phyloP scores from a whole-genome alignment of 2,329 filamentous ascomycete genomes.

The Achaetomium macrosporum region DNA sequence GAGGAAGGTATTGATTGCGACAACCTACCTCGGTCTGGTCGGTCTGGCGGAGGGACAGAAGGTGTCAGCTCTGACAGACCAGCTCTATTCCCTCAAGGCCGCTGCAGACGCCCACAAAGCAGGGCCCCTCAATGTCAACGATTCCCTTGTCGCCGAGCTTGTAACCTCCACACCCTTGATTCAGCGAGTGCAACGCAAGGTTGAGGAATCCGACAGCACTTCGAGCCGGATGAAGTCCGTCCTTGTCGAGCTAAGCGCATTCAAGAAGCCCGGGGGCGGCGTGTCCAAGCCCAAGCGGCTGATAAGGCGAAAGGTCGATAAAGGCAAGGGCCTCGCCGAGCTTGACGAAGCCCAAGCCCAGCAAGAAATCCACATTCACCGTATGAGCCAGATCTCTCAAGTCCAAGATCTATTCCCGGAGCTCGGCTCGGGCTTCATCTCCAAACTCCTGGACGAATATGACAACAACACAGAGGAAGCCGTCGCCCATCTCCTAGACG shows the following conservation, averaged over 20 bases:
- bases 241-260: constrained; percentile 53
- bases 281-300: constrained; percentile 46
- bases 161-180: constrained; percentile 75
- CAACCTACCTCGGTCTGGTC: constrained; percentile 67
- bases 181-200: constrained; percentile 51
- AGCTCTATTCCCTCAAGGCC: constrained; percentile 73
- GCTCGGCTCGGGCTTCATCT: constrained; percentile 74
- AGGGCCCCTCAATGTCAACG: constrained; percentile 51
- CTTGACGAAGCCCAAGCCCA: constrained; percentile 34
- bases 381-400: constrained; percentile 77
- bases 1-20: constrained; percentile 63
- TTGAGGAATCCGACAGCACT: constrained; percentile 44
- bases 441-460: constrained; percentile 74
- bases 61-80: constrained; percentile 70
- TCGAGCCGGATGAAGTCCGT: constrained; percentile 54
- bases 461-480: constrained; percentile 65
- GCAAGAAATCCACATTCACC: constrained; percentile 64
- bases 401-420: constrained; percentile 93
- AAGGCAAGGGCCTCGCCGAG: constrained; percentile 53
- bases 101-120: constrained; percentile 59
- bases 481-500: constrained; percentile 74
- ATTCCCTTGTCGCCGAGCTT: constrained; percentile 74
- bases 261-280: constrained; percentile 48
- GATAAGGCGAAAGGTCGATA: constrained; percentile 51
- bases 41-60: constrained; percentile 65